These are phyloP conservation scores for Drechslerella dactyloides DNA, from an alignment of 2,329 filamentous ascomycete species.

Conservation along the genomic window DNA sequence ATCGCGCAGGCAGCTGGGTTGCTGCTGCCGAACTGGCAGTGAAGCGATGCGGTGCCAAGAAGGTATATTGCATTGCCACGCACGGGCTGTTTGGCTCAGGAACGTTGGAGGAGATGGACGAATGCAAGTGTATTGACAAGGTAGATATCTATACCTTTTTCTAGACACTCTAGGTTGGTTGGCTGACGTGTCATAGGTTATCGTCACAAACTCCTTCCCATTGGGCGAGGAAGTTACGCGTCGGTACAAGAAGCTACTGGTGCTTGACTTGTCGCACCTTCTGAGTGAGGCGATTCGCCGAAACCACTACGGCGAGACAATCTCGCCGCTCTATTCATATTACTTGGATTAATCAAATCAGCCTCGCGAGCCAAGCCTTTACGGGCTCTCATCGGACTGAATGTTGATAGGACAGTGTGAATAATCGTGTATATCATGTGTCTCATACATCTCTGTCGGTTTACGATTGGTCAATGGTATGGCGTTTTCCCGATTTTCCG, in stretches of 20 bases:
- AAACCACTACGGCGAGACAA: conserved; percentile 87
- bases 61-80: conserved; percentile 96
- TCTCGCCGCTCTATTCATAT: conserved; percentile 47
- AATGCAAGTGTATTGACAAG: conserved; percentile 88
- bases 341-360: conserved; percentile 34
- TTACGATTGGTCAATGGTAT: no score
- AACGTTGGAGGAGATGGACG: conserved; percentile 85
- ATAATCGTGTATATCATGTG: no score
- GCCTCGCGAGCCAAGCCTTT: no score
- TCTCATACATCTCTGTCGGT: no score
- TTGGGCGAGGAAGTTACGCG: conserved; percentile 76
- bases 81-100: conserved; percentile 93
- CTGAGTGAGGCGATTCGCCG: conserved; percentile 90
- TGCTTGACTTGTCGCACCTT: conserved; percentile 86
- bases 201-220: conserved; percentile 97
- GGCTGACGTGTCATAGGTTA: conserved; percentile 63
- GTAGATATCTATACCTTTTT: neutral
- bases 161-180: neutral
- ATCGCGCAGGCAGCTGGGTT: conserved; percentile 96
- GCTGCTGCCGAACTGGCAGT: conserved; percentile 95
- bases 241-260: conserved; percentile 79
- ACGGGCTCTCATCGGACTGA: no score
- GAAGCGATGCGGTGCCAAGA: conserved; percentile 87
- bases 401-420: no score
- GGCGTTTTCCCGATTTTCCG: no score